These are phyloP conservation scores for Neophaeococcomyces aloes DNA, from an alignment of 2,329 filamentous ascomycete species.

Conservation along the genomic window DNA sequence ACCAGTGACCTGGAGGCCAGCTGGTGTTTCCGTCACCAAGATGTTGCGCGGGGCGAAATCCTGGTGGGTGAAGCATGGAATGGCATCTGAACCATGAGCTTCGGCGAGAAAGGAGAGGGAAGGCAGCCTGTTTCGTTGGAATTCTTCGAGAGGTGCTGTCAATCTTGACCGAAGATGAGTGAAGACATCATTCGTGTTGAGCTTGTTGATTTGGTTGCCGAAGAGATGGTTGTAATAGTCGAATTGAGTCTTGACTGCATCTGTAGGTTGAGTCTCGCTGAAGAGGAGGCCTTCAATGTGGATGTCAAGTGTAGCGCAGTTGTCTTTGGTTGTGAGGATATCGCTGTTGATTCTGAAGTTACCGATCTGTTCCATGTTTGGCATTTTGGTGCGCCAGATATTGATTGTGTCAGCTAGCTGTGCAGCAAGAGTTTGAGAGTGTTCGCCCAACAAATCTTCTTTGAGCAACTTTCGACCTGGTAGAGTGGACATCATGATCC, in stretches of 20 bases:
- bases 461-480: constrained; percentile 6
- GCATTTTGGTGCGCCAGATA: constrained; percentile 13
- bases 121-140: constrained; percentile 12
- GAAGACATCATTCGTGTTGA: constrained; percentile 7
- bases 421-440: too few relatives aligned
- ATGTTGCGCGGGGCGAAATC: constrained; percentile 24
- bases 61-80: constrained; percentile 22
- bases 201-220: constrained; percentile 10
- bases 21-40: constrained; percentile 18
- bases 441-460: constrained; percentile 7
- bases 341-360: constrained; percentile 13
- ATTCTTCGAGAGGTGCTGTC: constrained; percentile 6
- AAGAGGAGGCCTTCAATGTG: background rate
- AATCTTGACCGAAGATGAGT: background rate
- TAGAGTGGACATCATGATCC: constrained; percentile 8
- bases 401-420: too few relatives aligned
- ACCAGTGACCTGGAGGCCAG: constrained; percentile 9
- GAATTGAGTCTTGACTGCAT: background rate
- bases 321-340: constrained; percentile 2
- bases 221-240: constrained; percentile 7
- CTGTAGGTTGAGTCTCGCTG: background rate
- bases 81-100: background rate
- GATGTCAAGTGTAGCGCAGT: constrained; percentile 7
- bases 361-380: constrained; percentile 11
- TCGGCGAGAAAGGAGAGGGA: constrained; percentile 10